phyloP scores from a whole-genome alignment of 2,329 filamentous ascomycete species.

The Calonectria multiphialidica region DNA sequence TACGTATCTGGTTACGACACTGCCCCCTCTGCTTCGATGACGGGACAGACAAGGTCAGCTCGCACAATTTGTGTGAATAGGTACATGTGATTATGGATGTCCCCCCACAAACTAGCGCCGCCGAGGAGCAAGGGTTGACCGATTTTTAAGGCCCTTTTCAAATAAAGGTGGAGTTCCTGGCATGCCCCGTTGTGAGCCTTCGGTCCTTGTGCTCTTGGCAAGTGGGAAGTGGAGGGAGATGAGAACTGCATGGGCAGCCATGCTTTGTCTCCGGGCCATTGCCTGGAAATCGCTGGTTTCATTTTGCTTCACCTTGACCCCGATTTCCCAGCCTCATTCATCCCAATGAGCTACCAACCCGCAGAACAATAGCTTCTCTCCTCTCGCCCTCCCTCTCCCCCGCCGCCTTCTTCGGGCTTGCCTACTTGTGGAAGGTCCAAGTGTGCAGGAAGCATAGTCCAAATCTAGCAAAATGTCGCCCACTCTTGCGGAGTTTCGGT shows the following conservation, averaged over 20 bases:
- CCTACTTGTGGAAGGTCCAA: slow-evolving; percentile 1
- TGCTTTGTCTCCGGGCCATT: not conserved
- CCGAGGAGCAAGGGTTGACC: not conserved
- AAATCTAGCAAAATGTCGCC: not conserved
- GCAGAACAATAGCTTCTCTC: not conserved
- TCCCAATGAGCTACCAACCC: not conserved
- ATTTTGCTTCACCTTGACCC: not conserved
- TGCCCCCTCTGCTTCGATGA: not conserved
- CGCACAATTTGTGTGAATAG: not conserved
- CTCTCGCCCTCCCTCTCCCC: not conserved
- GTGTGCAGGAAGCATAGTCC: not conserved
- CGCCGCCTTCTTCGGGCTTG: not conserved
- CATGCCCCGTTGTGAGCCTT: not conserved
- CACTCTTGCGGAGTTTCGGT: not conserved
- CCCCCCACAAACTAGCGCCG: slow-evolving; percentile 17
- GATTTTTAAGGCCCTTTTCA: not conserved
- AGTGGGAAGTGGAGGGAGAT: not conserved
- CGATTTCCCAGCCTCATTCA: not conserved
- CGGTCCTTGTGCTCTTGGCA: not conserved
- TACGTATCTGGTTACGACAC: slow-evolving; percentile 1
- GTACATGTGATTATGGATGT: slow-evolving; percentile 39
- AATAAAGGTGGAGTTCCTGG: not conserved
- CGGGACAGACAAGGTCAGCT: not conserved
- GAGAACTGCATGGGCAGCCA: not conserved
- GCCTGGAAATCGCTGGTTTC: not conserved